Base-by-base conservation (phyloP, 1,139 yeast species). In the Magnusiomyces paraingens region DNA sequence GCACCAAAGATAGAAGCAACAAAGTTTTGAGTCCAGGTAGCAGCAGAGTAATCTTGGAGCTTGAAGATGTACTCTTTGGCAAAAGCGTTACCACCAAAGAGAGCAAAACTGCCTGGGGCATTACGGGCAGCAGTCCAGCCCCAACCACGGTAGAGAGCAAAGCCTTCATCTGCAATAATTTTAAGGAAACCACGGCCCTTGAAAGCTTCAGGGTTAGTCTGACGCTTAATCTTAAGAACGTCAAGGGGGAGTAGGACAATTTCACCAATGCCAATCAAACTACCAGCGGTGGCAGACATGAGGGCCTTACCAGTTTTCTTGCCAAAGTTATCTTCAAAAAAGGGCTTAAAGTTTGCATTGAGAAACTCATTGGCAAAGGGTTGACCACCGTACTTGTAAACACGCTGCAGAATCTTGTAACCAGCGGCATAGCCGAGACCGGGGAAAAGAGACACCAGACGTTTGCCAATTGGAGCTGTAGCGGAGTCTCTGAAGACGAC, bases 41-140 rank as follows among this genome's bases (percentile, higher is more conserved):
- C 99, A 62, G 82, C 72, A 40, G 90, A 78, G 76, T 93, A 90
- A 74, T 93, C 99, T 63, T 77, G 69, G 66, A 93, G 80, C 32
- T 93, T 93, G 66, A 88, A 83, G 58, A 93, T 81, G 75, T 89
- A 94, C 73, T 93, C 99, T 74, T 93, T 94, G 59, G 99, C 98
- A 69, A 93, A 94, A 12, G 99, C 96, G 68, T 93, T 90, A 74
- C 98, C 99, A 63, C 99, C 99, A 64, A 93, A 93, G 61, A 93
- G 78, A 14, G 98, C 96, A 68, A 93, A 93, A 2, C 97, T 89
- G 56, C 99, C 99, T 42, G 99, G 99, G 2, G 98, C 98, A 70
- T 93, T 93, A 80, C 99, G 84, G 51, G 99, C 99, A 64, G 95
- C 96, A 58, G 99, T 93, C 99, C 99, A 93, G 56, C 98, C 98